Conservation (phyloP, 495 filamentous ascomycete genomes). For the Clohesyomyces aquaticus region DNA sequence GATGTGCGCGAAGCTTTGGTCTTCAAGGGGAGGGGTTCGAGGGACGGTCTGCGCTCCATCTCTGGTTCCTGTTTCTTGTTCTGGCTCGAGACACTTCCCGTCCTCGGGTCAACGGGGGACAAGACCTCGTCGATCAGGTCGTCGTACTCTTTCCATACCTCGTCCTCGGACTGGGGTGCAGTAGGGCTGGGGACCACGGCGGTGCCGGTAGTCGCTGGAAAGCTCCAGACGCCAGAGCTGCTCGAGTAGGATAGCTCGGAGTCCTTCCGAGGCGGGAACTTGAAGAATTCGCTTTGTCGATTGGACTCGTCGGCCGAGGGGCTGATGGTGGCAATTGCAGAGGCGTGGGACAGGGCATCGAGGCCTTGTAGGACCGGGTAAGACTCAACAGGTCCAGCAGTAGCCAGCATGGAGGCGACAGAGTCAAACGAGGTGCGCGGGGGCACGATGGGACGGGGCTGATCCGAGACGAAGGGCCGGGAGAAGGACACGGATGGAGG, state of each 20-base stretch:
- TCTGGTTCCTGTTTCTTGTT: neutral
- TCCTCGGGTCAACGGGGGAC: constrained; percentile 48
- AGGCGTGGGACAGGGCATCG: constrained; percentile 27
- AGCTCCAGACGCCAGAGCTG: constrained; percentile 65
- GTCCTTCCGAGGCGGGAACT: constrained; percentile 70
- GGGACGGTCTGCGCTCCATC: constrained; percentile 6
- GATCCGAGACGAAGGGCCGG: constrained; percentile 66
- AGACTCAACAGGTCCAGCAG: constrained; percentile 30
- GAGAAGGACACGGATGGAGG: constrained; percentile 84
- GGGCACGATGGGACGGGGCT: constrained; percentile 48
- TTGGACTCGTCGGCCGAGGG: constrained; percentile 31
- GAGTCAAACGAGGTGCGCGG: constrained; percentile 27
- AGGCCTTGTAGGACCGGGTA: constrained; percentile 38
- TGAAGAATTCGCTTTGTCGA: constrained; percentile 62
- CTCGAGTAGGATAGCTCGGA: constrained; percentile 71
- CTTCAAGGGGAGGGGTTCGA: constrained; percentile 26
- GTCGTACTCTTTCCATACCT: constrained; percentile 94
- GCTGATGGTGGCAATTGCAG: constrained; percentile 35
- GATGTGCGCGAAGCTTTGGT: constrained; percentile 17
- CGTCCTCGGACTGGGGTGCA: constrained; percentile 72
- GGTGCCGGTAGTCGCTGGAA: constrained; percentile 55
- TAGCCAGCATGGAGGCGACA: constrained; percentile 8
- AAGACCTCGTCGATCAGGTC: constrained; percentile 79
- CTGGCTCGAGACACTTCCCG: neutral
- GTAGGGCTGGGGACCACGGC: constrained; percentile 63